These are phyloP conservation scores for Calocybe gangraenosa DNA, from an alignment of 768 basidiomycete species.

Conservation along the genomic window DNA sequence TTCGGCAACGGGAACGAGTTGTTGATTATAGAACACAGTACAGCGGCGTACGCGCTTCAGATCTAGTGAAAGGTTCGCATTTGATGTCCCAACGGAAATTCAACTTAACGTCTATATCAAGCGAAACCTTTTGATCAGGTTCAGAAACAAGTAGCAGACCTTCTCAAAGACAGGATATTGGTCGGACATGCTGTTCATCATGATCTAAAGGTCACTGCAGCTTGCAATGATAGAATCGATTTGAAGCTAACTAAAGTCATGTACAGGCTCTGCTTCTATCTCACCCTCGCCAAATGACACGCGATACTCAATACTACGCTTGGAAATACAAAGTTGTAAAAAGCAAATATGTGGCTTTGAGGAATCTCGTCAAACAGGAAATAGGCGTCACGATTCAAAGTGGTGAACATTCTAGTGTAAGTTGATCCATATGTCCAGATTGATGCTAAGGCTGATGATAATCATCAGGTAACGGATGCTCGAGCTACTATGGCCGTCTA, in stretches of 20 bases:
- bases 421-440: constrained; percentile 22
- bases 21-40: constrained; percentile 91
- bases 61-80: constrained; percentile 62
- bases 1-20: constrained; percentile 80
- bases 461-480: constrained; percentile 83
- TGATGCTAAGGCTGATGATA: not conserved
- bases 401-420: constrained; percentile 88
- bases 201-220: constrained; percentile 71
- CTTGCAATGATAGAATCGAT: not conserved
- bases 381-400: constrained; percentile 76
- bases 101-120: constrained; percentile 20
- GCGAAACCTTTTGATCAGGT: constrained; percentile 78
- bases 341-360: constrained; percentile 68
- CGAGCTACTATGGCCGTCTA: constrained; percentile 95
- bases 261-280: constrained; percentile 63
- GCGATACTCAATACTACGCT: constrained; percentile 69
- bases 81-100: not conserved
- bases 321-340: constrained; percentile 56
- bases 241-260: constrained; percentile 2
- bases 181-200: constrained; percentile 91
- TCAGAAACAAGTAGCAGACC: constrained; percentile 70
- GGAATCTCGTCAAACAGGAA: constrained; percentile 76
- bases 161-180: constrained; percentile 75
- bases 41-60: constrained; percentile 75
- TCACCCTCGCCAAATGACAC: constrained; percentile 57